Evolutionary conservation across 257 asterid genomes (phyloP), one percentile per base, ranked within the genome.

Genomic region (Petunia axillaris): DNA sequence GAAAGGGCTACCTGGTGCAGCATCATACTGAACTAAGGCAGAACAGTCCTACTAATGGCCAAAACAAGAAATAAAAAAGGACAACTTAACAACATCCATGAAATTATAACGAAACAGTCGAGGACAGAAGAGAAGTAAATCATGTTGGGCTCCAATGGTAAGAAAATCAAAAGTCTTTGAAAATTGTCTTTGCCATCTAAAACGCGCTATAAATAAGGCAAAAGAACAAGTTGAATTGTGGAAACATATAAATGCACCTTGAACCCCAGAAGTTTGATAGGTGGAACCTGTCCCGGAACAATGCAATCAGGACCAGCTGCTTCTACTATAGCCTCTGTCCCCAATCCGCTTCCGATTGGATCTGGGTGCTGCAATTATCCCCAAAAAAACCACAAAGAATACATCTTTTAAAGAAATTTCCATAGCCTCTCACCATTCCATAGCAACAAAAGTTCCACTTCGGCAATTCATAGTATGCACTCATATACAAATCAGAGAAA

Each of bases 221-320:
- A 52, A 52, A 14, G 35, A 55, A 14, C 60, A 55, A 55, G 57
- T 52, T 52, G 11, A 52, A 8, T 52, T 6, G 9, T 59, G 11
- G 64, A 16, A 60, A 60, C 5, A 60, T 0, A 60, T 25, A 60
- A 13, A 60, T 60, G 79, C 85, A 91, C 98, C 98, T 92, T 93
- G 43, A 95, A 89, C 78, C 98, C 98, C 76, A 93, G 93, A 82
- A 95, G 71, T 82, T 91, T 95, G 83, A 95, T 59, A 6, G 97
- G 99, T 52, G 82, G 55, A 82, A 75, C 58, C 90, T 89, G 97
- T 64, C 98, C 98, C 10, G 97, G 98, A 78, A 95, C 97, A 81
- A 92, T 87, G 88, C 98, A 95, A 79, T 95, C 98, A 4, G 97
- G 97, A 2, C 98, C 99, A 1, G 99, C 97, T 62, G 99, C 91